A percentile compares a stretch with the other conserved stretches of the same genome.
Evolutionary conservation across 495 filamentous ascomycete species (phyloP).

Genomic region (Daldinia caldariorum): DNA sequence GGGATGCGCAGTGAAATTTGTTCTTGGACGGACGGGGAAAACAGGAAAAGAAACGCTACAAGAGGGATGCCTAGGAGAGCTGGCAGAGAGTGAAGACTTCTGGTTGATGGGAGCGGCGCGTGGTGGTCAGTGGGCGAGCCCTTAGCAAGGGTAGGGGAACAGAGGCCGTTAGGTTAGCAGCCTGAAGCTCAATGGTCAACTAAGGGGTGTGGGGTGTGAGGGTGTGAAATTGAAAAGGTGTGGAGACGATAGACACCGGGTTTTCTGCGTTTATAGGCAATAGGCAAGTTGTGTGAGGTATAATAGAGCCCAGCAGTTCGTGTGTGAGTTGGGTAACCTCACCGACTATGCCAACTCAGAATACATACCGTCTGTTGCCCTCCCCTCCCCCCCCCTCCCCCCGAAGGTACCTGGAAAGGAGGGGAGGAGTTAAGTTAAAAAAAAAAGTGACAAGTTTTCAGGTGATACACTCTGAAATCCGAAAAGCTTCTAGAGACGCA

Average conservation of each 20-base stretch:
- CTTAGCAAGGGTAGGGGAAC: conserved; percentile 39
- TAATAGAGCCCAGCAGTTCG: conserved; percentile 48
- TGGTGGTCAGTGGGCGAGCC: conserved; percentile 42
- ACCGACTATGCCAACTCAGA: conserved; percentile 44
- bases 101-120: conserved; percentile 39
- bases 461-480: conserved; percentile 24
- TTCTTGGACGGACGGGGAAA: conserved; percentile 41
- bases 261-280: conserved; percentile 46
- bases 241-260: conserved; percentile 48
- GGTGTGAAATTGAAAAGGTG: conserved; percentile 41
- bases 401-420: conserved; percentile 8
- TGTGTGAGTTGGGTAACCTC: conserved; percentile 40
- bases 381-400: conserved; percentile 34
- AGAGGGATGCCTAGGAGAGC: conserved; percentile 40
- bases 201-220: conserved; percentile 45
- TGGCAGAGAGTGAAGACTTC: conserved; percentile 40
- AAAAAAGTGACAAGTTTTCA: conserved; percentile 36
- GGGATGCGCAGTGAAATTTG: conserved; percentile 52
- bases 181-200: conserved; percentile 39
- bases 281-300: conserved; percentile 47
- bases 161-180: conserved; percentile 33
- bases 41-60: conserved; percentile 47
- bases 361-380: conserved; percentile 29
- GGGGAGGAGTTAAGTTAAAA: conserved; percentile 34
- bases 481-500: conserved; percentile 26